phyloP scores from a whole-genome alignment of 768 basidiomycete species.

The Astraeus odoratus region DNA sequence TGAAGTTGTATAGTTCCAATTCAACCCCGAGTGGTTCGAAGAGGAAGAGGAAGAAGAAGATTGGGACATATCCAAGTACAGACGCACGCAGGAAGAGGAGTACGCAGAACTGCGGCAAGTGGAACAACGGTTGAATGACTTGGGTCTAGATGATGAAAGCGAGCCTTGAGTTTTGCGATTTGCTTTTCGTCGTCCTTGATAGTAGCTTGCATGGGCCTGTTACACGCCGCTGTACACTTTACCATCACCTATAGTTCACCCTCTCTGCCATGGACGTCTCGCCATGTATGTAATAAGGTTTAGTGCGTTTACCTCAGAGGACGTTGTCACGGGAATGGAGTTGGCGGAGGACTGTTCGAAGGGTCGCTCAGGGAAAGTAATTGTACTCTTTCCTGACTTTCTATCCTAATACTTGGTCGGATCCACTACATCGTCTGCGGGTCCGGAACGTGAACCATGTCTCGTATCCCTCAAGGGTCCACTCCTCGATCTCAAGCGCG shows the following conservation, averaged over 20 bases:
- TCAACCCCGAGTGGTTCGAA: constrained; percentile 92
- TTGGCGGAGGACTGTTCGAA: too few relatives aligned
- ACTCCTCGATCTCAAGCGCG: constrained; percentile 19
- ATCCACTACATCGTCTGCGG: too few relatives aligned
- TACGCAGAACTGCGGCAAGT: constrained; percentile 20
- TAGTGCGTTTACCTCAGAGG: too few relatives aligned
- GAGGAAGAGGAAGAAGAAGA: constrained; percentile 55
- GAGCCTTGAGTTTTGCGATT: neutral
- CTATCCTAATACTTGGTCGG: too few relatives aligned
- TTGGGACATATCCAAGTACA: constrained; percentile 57
- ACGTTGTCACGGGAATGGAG: too few relatives aligned
- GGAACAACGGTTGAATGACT: constrained; percentile 10
- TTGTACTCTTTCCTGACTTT: too few relatives aligned
- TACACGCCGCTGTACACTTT: too few relatives aligned
- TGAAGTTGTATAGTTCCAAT: constrained; percentile 63
- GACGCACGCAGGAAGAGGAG: constrained; percentile 31
- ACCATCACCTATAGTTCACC: too few relatives aligned
- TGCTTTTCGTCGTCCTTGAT: neutral
- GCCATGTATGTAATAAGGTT: too few relatives aligned
- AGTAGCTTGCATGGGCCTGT: too few relatives aligned
- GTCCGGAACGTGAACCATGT: constrained; percentile 22
- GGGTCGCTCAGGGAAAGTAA: too few relatives aligned
- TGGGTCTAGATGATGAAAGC: constrained; percentile 16
- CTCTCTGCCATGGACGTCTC: too few relatives aligned
- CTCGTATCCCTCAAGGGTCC: constrained; percentile 33